Base-by-base conservation (phyloP, 805 yeast genomes). In the Schwanniomyces polymorphus region DNA sequence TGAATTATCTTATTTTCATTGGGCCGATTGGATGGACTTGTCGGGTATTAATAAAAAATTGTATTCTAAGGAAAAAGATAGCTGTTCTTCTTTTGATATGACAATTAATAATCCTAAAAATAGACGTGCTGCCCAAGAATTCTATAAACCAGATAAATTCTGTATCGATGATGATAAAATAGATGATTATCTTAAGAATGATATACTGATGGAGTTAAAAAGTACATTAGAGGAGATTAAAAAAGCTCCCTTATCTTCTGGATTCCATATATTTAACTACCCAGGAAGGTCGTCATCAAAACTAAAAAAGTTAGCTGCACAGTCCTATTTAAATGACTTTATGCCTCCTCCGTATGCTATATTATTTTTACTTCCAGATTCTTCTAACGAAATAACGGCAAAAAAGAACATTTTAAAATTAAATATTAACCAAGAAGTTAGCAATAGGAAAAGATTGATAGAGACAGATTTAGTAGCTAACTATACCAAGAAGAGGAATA, bases 291-390 rank as follows among this genome's bases (percentile, higher is more conserved):
- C 72, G 0, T 53, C 60, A 1, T 59, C 52, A 39, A 53, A 54
- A 4, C 37, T 57, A 18, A 67, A 71, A 40, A 52, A 59, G 2
- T 31, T 72, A 4, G 69, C 70, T n/a, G 60, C 70, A 4, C 66
- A 61, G 45, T 69, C 78, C 10, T 76, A 64, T 45, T 54, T 78
- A 4, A 55, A 71, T 42, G 74, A 73, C 35, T 72, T 75, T 43
- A 72, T 72, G 71, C 68, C 70, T 1, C 55, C 63, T 12, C 78
- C 79, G 2, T 45, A 54, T 16, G 60, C 68, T 1, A 47, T 74
- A n/a, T 58, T 63, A 7, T 52, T 64, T 12, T 42, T 71, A 10
- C 42, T 70, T 12, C 72, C 73, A 4, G 39, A 48, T 17, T 18
- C 38, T 25, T 34, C 26, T 5, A 33, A 27, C 2, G 25, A 37